These are phyloP conservation scores for Taiozyma sp. DNA, from an alignment of 1,139 yeast species.

Conservation along the genomic window DNA sequence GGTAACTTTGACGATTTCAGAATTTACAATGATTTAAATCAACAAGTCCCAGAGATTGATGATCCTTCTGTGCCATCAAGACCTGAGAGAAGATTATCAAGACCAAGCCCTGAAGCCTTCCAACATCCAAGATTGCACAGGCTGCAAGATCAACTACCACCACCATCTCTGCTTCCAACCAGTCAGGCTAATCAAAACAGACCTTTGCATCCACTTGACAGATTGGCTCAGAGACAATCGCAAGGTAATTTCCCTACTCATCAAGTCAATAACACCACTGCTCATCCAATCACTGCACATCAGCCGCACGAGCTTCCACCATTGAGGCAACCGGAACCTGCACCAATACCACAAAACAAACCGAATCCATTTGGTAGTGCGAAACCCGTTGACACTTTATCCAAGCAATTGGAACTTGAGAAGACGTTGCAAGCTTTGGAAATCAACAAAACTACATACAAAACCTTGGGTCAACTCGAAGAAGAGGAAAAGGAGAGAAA, in stretches of 20 bases:
- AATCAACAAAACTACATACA: slow-evolving; percentile 54
- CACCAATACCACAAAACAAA: slow-evolving; percentile 9
- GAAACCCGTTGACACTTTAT: slow-evolving; percentile 47
- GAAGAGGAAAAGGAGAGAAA: neutral
- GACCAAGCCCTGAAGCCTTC: slow-evolving; percentile 1
- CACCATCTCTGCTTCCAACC: neutral
- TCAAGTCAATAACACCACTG: slow-evolving; percentile 16
- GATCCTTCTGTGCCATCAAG: slow-evolving; percentile 21
- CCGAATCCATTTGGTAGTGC: slow-evolving; percentile 50
- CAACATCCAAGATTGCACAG: neutral
- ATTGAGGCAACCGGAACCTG: slow-evolving; percentile 28
- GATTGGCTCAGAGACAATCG: neutral
- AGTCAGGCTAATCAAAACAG: neutral
- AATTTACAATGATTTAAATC: slow-evolving; percentile 36
- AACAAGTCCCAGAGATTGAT: slow-evolving; percentile 14
- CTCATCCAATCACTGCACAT: slow-evolving; percentile 22
- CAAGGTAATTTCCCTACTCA: neutral
- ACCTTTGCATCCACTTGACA: neutral
- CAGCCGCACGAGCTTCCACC: slow-evolving; percentile 26
- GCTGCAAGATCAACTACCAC: slow-evolving; percentile 1
- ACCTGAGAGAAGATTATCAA: slow-evolving; percentile 5
- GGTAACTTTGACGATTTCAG: slow-evolving; percentile 50
- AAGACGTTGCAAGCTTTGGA: slow-evolving; percentile 42
- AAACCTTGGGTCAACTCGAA: slow-evolving; percentile 35
- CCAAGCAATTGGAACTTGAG: slow-evolving; percentile 44